These are phyloP conservation scores for Microbotryum intermedium DNA, from an alignment of 1,284 basidiomycete genomes.

Conservation along the genomic window DNA sequence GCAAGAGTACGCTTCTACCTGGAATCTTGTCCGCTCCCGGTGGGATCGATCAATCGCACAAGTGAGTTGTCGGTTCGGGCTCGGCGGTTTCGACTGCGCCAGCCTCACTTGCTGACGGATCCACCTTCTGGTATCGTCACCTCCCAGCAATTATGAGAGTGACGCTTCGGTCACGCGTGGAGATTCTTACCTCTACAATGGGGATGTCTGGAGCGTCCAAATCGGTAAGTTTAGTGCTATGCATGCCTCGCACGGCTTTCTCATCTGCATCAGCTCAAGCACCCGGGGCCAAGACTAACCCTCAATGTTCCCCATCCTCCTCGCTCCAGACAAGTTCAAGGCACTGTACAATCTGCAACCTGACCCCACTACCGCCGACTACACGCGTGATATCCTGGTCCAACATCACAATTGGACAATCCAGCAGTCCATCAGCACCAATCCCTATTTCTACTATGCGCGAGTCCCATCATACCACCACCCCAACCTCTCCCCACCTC, in stretches of 20 bases:
- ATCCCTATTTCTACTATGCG: not conserved
- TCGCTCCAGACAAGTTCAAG: slow-evolving; percentile 9
- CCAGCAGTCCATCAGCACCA: not conserved
- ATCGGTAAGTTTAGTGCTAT: not conserved
- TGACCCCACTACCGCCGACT: not conserved
- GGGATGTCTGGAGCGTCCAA: slow-evolving; percentile 30
- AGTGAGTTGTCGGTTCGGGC: not conserved
- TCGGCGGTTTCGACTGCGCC: no score
- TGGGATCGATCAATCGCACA: slow-evolving; percentile 9
- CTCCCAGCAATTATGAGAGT: slow-evolving; percentile 1
- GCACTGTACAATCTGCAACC: slow-evolving; percentile 18
- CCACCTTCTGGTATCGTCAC: no score
- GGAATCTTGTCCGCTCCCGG: slow-evolving; percentile 8
- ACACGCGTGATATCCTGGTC: slow-evolving; percentile 3
- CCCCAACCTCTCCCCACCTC: no score
- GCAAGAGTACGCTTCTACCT: slow-evolving; percentile 3
- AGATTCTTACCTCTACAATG: slow-evolving; percentile 12
- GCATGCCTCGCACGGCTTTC: not conserved
- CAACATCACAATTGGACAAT: not conserved
- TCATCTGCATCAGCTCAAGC: no score
- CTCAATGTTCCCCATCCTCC: no score
- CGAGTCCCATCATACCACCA: no score
- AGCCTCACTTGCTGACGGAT: no score
- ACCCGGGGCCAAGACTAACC: no score
- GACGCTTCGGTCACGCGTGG: slow-evolving; percentile 6